Conservation (phyloP, 306 rosid species). For the Rosa persica region DNA sequence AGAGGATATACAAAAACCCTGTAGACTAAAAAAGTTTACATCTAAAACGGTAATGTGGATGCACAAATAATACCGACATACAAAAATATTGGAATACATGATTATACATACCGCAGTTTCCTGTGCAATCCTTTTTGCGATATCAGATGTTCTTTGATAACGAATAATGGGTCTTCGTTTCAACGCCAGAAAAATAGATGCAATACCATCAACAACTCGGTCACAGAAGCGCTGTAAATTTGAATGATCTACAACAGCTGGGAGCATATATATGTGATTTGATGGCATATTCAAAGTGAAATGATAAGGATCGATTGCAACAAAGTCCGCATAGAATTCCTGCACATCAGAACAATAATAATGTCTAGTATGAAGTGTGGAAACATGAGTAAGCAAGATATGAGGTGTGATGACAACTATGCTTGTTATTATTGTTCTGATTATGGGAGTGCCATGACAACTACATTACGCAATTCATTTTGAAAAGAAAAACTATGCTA, state of each 20-base stretch:
- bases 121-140: slow-evolving; percentile 87
- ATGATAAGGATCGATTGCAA: slow-evolving; percentile 86
- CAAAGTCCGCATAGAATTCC: slow-evolving; percentile 90
- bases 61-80: too few species aligned
- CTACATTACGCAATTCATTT: neutral
- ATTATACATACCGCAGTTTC: slow-evolving; percentile 66
- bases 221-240: slow-evolving; percentile 66
- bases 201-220: slow-evolving; percentile 80
- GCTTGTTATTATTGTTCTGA: neutral
- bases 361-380: slow-evolving; percentile 27
- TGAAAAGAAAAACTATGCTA: too few species aligned
- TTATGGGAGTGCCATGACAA: neutral
- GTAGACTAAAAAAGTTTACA: neutral
- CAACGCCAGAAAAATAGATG: slow-evolving; percentile 78
- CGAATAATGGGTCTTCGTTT: slow-evolving; percentile 89
- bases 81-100: neutral
- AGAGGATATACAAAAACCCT: neutral
- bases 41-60: neutral
- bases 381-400: slow-evolving; percentile 22
- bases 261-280: slow-evolving; percentile 81
- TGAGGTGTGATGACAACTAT: neutral
- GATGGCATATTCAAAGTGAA: slow-evolving; percentile 76
- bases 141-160: slow-evolving; percentile 89
- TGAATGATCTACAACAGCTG: slow-evolving; percentile 84
- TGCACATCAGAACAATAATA: slow-evolving; percentile 45